Percentiles rank a stretch among this genome's conserved stretches.
phyloP scores from a whole-genome alignment of 345 rosid species.

The thale cress (Arabidopsis thaliana) region TAIR10.1 NC_003070.9:7704501-7705000 shows the following conservation, averaged over 20 bases:
- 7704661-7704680: neutral
- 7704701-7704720: slow-evolving; percentile 56
- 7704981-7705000: slow-evolving; percentile 38
- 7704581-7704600: slow-evolving; percentile 73
- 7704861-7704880: slow-evolving; percentile 89
- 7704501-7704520: slow-evolving; percentile 96
- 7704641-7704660: neutral
- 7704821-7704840: slow-evolving; percentile 98
- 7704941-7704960: neutral
- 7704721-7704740: slow-evolving; percentile 59
- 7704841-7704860: slow-evolving; percentile 92
- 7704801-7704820: slow-evolving; percentile 94
- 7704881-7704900: slow-evolving; percentile 94
- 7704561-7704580: slow-evolving; percentile 69
- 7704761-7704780: slow-evolving; percentile 65
- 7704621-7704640: slow-evolving; percentile 6
- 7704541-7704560: slow-evolving; percentile 67
- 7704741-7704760: slow-evolving; percentile 84
- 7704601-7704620: slow-evolving; percentile 71
- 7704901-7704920: slow-evolving; percentile 94
- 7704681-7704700: slow-evolving; percentile 68
- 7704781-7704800: slow-evolving; percentile 86
- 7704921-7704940: slow-evolving; percentile 11
- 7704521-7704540: slow-evolving; percentile 91
- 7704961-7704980: neutral